Conservation (phyloP, 768 basidiomycete species). For the Cyathus striatus region DNA sequence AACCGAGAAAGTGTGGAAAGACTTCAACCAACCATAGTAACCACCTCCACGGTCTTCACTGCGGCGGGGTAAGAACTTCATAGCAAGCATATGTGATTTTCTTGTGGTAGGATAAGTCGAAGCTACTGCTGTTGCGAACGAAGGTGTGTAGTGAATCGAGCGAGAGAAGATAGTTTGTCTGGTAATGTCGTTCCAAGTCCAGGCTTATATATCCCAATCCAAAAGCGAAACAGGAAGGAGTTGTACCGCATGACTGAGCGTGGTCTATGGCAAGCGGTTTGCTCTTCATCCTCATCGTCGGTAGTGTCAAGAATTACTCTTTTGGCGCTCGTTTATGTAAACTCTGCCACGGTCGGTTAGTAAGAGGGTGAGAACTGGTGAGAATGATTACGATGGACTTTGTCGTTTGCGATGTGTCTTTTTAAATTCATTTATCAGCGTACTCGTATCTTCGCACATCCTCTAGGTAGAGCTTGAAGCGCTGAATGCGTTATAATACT, state of each 20-base stretch:
- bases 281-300: no score
- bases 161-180: constrained; percentile 32
- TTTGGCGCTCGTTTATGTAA: no score
- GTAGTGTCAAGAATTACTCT: no score
- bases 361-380: no score
- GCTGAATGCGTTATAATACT: no score
- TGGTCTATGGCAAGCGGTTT: background rate
- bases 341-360: no score
- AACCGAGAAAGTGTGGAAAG: constrained; percentile 82
- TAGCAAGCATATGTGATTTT: no score
- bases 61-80: constrained; percentile 45
- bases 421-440: no score
- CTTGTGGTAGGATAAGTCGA: constrained; percentile 8
- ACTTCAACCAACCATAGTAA: constrained; percentile 84
- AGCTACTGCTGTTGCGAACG: constrained; percentile 15
- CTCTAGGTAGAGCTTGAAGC: no score
- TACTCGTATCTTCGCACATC: no score
- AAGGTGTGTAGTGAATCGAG: constrained; percentile 29
- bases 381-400: no score
- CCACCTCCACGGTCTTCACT: constrained; percentile 67
- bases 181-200: constrained; percentile 19
- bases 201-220: constrained; percentile 37
- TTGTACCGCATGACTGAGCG: constrained; percentile 29
- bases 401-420: no score
- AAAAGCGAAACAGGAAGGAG: constrained; percentile 24